A percentile compares a stretch with the other conserved stretches of the same genome.
These are phyloP conservation scores for Chlamydomonas reinhardtii DNA, from an alignment of 163 green algal genomes.

Conservation along the genomic window DNA sequence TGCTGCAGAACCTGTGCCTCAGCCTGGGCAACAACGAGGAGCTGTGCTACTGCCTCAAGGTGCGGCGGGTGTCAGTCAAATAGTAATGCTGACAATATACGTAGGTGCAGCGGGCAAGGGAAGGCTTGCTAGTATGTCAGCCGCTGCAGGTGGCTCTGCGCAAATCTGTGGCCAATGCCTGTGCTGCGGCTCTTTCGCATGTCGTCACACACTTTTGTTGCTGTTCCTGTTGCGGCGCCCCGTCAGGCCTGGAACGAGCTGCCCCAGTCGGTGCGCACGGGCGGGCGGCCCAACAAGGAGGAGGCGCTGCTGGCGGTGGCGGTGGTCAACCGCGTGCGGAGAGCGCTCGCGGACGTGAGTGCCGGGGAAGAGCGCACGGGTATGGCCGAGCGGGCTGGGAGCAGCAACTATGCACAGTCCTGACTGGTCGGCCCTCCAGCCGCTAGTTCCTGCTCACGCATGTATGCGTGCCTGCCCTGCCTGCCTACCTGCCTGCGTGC, in stretches of 20 bases:
- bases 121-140: too few species aligned
- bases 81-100: constrained; percentile 1
- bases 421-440: too few species aligned
- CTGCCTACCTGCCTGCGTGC: too few species aligned
- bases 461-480: too few species aligned
- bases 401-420: too few species aligned
- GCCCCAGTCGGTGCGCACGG: constrained; percentile 66
- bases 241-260: constrained; percentile 66
- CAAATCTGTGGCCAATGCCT: too few species aligned
- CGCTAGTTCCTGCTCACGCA: too few species aligned
- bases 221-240: neutral
- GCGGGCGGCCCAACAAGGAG: constrained; percentile 79
- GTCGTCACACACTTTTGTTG: too few species aligned
- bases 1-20: constrained; percentile 95
- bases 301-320: constrained; percentile 92
- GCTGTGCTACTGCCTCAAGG: constrained; percentile 93
- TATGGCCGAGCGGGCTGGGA: too few species aligned
- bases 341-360: constrained; percentile 65
- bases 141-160: too few species aligned
- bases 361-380: too few species aligned
- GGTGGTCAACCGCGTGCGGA: constrained; percentile 91
- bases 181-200: too few species aligned
- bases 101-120: neutral
- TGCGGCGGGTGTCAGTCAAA: constrained; percentile 73
- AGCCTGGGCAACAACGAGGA: constrained; percentile 93